Base-by-base conservation (phyloP, 129 eudicot genomes). In the Ambrosia trifida region DNA sequence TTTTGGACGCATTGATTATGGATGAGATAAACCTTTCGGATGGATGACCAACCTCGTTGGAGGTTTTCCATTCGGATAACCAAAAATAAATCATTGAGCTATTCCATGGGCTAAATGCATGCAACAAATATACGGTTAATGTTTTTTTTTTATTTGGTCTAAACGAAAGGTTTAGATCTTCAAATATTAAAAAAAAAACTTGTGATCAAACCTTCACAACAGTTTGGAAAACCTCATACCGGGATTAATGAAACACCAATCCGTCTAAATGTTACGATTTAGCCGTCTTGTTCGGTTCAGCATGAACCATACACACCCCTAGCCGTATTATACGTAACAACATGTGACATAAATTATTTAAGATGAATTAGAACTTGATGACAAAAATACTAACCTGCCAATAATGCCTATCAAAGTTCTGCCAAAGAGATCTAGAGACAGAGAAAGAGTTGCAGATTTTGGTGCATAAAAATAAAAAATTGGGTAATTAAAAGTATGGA, bases 391-490 rank as follows among this genome's bases (percentile, higher is more conserved):
- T 63, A 64, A 51, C 71, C 64, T 50, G 62, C 32, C 24, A 47
- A 36, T 64, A 24, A 51, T 38, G 28, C 56, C 14, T 43, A 16
- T 28, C 57, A 19, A 70, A 54, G 30, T 17, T 36, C 8, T 14
- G 13, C 0, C 5, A 7, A 47, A n/a, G 30, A 62, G 68, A n/a
- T 12, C 3, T 9, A 12, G 33, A 54, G 52, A 18, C 11, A 11
- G 68, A 11, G 28, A 24, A 24, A 24, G 28, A 24, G 28, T 24
- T 72, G 50, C 20, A 60, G 43, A 11, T 69, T 28, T 38, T 20
- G n/a, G 49, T 35, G 77, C 52, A 70, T 32, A 44, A 41, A 64
- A 44, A 24, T 63, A 19, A 54, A 65, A 66, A 0, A 6, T 40
- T 30, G 11, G 14, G 67, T 11, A 53, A 43, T 1, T 30, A 30